phyloP scores from a whole-genome alignment of 148 eudicot species.

The Rhododendron kiyosumense region DNA sequence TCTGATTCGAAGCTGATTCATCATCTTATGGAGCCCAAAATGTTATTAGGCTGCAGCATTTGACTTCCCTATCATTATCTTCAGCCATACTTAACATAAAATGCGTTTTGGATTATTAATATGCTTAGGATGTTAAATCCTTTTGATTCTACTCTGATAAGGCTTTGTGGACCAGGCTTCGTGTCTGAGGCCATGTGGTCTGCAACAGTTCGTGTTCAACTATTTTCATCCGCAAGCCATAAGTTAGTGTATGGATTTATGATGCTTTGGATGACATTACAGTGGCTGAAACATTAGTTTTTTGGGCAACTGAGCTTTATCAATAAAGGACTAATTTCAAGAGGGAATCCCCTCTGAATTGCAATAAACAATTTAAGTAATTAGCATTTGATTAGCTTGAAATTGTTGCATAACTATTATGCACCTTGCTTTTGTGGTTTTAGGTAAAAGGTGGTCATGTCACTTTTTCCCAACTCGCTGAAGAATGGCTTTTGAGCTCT shows the following conservation, averaged over 20 bases:
- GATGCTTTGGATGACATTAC: neutral
- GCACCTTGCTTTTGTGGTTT: conserved; percentile 7
- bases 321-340: neutral
- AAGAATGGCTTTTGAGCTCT: conserved; percentile 73
- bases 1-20: neutral
- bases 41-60: neutral
- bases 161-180: neutral
- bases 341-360: neutral
- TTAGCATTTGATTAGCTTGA: neutral
- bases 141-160: neutral
- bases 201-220: neutral
- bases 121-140: neutral
- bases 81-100: neutral
- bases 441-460: conserved; percentile 75
- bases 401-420: neutral
- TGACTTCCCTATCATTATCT: neutral
- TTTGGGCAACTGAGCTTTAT: neutral
- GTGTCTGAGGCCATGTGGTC: neutral
- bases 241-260: neutral
- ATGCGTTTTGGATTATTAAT: neutral
- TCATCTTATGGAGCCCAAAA: neutral
- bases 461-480: conserved; percentile 64
- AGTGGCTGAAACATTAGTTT: neutral
- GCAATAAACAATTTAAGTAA: neutral
- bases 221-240: neutral